Base-by-base conservation (phyloP, 352 stramenopile genomes). In the Phytophthora brassicae region DNA sequence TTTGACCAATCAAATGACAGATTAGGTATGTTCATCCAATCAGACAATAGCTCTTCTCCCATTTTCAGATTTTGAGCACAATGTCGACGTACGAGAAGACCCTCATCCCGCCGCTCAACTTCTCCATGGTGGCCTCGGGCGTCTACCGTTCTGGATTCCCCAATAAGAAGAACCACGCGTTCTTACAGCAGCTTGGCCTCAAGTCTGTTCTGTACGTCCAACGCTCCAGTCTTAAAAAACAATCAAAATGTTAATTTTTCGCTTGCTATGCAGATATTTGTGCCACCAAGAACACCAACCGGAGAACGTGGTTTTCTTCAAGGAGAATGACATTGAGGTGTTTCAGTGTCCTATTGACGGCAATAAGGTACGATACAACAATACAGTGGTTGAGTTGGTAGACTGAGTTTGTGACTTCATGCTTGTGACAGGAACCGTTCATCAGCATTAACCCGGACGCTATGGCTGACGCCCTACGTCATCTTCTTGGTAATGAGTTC, bases 81-180 rank as follows among this genome's bases (percentile, higher is more conserved):
- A 91, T 94, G 85, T 90, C 82, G 43, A 81, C 80, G 52, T 94
- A 95, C 67, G 86, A 94, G 68, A 93, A 92, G 75, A 93, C 81
- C 56, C 73, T 94, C 55, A 95, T 95, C 60, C 84, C 88, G 57
- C 88, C 88, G 63, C 80, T 95, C 53, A 96, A 96, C 67, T 96
- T 95, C 66, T 92, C 85, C 43, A 94, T 95, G 83, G 86, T 96
- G 50, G 81, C 86, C 42, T 88, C 81, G 24, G 88, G 86, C 46
- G 85, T 96, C 44, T 96, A 96, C 70, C 82, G 88, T 56, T 94
- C 84, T 0, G 85, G 86, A 4, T 95, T 94, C 60, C 88, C 88
- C 7, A 94, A 95, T 71, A 77, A 75, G 55, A 95, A 95, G 63
- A 95, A 96, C 59, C 82, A 94, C 54, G 72, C 80, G 14, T 96